Percentiles rank a stretch among this genome's conserved stretches.
phyloP scores from a whole-genome alignment of 2,329 filamentous ascomycete species.

The Calonectria multiphialidica region DNA sequence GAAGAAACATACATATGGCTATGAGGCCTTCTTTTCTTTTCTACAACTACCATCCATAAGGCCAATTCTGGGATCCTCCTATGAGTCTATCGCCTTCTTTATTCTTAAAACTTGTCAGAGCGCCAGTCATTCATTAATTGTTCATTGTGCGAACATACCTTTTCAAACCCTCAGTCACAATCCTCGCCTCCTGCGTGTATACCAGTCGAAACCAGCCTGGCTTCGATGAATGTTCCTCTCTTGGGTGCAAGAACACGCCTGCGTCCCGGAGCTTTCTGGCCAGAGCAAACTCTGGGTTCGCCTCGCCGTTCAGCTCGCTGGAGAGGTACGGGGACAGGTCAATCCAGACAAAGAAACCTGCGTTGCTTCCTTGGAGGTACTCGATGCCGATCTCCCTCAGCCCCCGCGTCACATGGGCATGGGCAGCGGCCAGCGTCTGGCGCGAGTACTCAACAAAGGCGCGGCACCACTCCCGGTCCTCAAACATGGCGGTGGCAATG shows the following conservation, averaged over 20 bases:
- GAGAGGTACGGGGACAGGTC: conserved; percentile 61
- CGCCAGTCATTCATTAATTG: not conserved
- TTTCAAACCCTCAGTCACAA: conserved; percentile 52
- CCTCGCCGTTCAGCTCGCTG: conserved; percentile 39
- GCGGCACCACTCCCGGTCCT: conserved; percentile 58
- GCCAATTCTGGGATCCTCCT: not conserved
- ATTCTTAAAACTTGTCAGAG: not conserved
- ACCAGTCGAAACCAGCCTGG: conserved; percentile 68
- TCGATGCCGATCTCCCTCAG: conserved; percentile 56
- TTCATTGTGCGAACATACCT: conserved; percentile 37
- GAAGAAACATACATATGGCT: too few relatives aligned
- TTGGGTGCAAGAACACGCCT: conserved; percentile 64
- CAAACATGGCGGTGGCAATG: conserved; percentile 58
- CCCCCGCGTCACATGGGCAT: conserved; percentile 52
- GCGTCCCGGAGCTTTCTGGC: conserved; percentile 56
- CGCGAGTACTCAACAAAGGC: conserved; percentile 57
- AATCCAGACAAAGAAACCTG: conserved; percentile 69
- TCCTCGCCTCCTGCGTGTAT: conserved; percentile 55
- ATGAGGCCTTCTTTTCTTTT: too few relatives aligned
- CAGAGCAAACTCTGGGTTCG: conserved; percentile 57
- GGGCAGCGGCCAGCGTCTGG: conserved; percentile 52
- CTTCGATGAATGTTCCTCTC: conserved; percentile 58
- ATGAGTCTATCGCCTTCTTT: not conserved
- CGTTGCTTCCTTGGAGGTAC: conserved; percentile 61
- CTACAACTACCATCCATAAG: not conserved